phyloP scores from a whole-genome alignment of 23 red algal species.

The Gracilaria domingensis region DNA sequence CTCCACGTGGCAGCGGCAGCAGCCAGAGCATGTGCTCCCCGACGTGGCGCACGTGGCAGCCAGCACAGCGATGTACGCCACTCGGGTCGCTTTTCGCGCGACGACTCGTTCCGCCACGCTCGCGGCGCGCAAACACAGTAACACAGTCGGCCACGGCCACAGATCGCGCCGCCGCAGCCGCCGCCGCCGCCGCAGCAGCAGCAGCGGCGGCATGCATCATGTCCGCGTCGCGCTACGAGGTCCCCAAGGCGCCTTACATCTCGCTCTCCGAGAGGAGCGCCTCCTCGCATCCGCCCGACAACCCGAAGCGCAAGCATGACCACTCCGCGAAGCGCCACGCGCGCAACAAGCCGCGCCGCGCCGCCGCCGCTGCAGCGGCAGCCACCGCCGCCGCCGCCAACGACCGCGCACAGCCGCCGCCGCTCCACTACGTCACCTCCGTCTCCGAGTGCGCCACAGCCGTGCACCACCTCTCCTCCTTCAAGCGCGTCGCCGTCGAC shows the following conservation, averaged over 20 bases:
- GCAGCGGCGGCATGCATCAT: not conserved
- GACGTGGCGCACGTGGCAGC: too few species aligned
- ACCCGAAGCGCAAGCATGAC: not conserved
- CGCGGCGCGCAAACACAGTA: too few species aligned
- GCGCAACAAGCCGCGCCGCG: not conserved
- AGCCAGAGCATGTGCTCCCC: too few species aligned
- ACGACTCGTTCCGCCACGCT: too few species aligned
- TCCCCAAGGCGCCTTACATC: not conserved
- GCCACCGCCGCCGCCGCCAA: too few species aligned
- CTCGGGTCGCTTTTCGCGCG: too few species aligned
- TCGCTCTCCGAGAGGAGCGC: too few species aligned
- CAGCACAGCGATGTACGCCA: too few species aligned
- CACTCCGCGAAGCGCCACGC: too few species aligned
- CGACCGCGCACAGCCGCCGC: not conserved
- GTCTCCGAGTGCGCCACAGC: slow-evolving; percentile 38
- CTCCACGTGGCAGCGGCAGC: too few species aligned
- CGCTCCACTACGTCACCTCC: slow-evolving; percentile 26
- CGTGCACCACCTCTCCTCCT: slow-evolving; percentile 27
- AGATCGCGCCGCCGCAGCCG: too few species aligned
- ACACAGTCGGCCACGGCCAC: too few species aligned
- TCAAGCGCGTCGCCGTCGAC: slow-evolving; percentile 76
- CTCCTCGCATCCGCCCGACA: not conserved
- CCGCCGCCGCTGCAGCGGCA: not conserved
- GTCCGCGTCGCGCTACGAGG: slow-evolving; percentile 32
- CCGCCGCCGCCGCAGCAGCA: not conserved